Conservation (phyloP, 2,329 filamentous ascomycete species). For the Purpureocillium takamizusanense region DNA sequence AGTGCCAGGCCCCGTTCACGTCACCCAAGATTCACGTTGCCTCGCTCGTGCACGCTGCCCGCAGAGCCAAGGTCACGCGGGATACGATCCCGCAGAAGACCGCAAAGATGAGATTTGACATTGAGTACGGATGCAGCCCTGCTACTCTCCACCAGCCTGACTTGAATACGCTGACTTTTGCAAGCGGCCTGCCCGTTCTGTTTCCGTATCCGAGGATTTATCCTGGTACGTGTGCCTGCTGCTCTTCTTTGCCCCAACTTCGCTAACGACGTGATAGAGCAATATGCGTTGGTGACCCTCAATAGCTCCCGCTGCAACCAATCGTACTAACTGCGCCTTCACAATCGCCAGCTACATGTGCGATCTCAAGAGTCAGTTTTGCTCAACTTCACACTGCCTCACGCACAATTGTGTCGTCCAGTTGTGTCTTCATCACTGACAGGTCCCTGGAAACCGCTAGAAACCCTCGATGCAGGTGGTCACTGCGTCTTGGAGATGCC, state of each 20-base stretch:
- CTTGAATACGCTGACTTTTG: constrained; percentile 9
- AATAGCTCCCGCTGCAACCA: not conserved
- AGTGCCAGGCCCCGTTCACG: not conserved
- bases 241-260: too few species aligned
- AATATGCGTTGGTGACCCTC: constrained; percentile 42
- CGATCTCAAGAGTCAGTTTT: constrained; percentile 40
- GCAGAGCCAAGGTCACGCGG: too few species aligned
- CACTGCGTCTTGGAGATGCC: constrained; percentile 99
- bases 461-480: constrained; percentile 84
- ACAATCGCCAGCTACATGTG: constrained; percentile 40
- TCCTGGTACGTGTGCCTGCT: constrained; percentile 30
- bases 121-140: constrained; percentile 28
- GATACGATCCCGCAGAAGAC: not conserved
- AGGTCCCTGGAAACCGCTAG: constrained; percentile 16
- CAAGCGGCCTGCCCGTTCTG: constrained; percentile 45
- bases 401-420: too few species aligned
- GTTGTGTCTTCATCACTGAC: not conserved
- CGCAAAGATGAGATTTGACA: constrained; percentile 40
- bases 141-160: not conserved
- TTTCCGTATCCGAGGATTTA: constrained; percentile 53
- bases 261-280: constrained; percentile 24
- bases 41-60: too few species aligned
- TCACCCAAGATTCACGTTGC: not conserved
- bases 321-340: not conserved
- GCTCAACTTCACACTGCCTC: too few species aligned